A percentile compares a stretch with the other conserved stretches of the same genome.
These are phyloP conservation scores for Herpotrichia juniperi DNA, from an alignment of 2,329 filamentous ascomycete species.

Conservation along the genomic window DNA sequence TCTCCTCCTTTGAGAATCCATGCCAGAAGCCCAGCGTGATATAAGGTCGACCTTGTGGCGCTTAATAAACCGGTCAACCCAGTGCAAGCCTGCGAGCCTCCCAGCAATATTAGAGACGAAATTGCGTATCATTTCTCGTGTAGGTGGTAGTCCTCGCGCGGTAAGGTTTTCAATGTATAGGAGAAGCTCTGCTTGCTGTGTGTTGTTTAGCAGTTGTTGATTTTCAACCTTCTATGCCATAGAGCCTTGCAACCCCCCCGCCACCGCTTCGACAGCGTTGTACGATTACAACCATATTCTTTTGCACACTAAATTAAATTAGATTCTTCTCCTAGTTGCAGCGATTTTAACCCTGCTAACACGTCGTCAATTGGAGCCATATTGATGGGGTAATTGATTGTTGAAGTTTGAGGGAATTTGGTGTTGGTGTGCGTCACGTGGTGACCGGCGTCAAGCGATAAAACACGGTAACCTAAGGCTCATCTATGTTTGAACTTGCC, in stretches of 20 bases:
- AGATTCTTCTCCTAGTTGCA: conserved; percentile 5
- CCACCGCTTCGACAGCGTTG: conserved; percentile 4
- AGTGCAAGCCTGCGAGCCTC: conserved; percentile 9
- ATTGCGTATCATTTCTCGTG: conserved; percentile 13
- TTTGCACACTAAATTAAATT: conserved; percentile 6
- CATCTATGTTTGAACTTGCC: too few relatives aligned
- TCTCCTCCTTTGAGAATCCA: conserved; percentile 16
- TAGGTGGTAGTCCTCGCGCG: conserved; percentile 14
- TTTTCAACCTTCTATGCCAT: not conserved
- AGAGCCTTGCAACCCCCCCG: not conserved
- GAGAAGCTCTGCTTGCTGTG: conserved; percentile 8
- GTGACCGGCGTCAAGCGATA: not conserved
- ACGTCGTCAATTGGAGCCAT: conserved; percentile 14
- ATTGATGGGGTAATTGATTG: conserved; percentile 8
- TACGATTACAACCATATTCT: conserved; percentile 10
- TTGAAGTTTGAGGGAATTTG: conserved; percentile 3
- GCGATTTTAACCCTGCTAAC: conserved; percentile 10
- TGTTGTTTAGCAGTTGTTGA: not conserved
- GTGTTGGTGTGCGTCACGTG: not conserved
- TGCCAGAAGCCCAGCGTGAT: conserved; percentile 13
- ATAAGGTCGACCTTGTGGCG: conserved; percentile 4
- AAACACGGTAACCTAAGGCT: not conserved
- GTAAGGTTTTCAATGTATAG: conserved; percentile 13
- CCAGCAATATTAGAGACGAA: conserved; percentile 10
- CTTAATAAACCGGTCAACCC: conserved; percentile 9